Conservation (phyloP, 345 rosid genomes). For the Populus nigra region DNA sequence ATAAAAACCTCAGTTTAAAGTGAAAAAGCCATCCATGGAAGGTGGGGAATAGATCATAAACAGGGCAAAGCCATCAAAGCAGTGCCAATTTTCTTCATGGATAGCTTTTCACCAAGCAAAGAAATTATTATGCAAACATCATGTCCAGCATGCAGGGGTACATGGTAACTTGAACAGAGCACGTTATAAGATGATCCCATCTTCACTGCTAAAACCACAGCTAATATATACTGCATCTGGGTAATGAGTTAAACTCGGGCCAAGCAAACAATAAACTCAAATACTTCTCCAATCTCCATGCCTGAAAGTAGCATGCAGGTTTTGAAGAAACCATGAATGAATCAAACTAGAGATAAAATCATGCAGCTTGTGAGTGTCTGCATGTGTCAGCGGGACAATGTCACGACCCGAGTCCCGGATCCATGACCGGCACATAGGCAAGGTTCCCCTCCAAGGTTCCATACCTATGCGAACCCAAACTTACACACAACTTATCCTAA, state of each 20-base stretch:
- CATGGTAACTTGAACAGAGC: background rate
- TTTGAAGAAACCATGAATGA: background rate
- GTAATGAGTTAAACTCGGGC: background rate
- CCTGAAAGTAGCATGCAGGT: background rate
- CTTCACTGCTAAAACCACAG: background rate
- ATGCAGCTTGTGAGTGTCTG: no score
- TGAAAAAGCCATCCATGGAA: no score
- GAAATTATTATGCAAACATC: background rate
- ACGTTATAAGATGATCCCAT: background rate
- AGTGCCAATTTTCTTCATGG: background rate
- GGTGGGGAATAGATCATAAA: constrained; percentile 1
- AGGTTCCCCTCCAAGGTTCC: no score
- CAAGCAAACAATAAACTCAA: background rate
- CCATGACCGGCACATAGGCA: no score
- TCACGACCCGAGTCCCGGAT: no score
- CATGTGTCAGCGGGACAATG: no score
- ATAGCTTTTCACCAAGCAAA: background rate
- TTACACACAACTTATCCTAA: no score
- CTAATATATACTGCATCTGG: background rate
- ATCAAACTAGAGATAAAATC: background rate
- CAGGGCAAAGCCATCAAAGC: background rate
- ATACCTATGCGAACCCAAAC: no score
- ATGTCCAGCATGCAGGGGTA: background rate
- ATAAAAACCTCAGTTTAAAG: no score
- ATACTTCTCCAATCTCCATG: background rate